These are phyloP conservation scores for Coriolopsis trogii DNA, from an alignment of 1,284 basidiomycete genomes.

Conservation along the genomic window DNA sequence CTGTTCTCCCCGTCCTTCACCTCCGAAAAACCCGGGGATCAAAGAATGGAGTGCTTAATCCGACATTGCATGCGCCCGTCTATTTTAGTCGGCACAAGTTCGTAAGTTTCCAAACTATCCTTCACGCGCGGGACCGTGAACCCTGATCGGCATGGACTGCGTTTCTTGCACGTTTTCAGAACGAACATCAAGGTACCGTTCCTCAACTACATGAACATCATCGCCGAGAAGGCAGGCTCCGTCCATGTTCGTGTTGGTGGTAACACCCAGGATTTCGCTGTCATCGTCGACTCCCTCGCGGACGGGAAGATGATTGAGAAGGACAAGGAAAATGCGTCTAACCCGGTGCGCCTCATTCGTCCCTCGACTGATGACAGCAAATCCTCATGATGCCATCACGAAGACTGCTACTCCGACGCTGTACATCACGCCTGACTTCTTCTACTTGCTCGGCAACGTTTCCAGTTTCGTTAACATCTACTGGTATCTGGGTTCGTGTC, in stretches of 20 bases:
- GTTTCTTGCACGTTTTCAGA: slow-evolving; percentile 36
- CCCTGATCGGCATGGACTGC: not conserved
- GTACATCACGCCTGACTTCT: slow-evolving; percentile 43
- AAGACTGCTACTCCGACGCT: slow-evolving; percentile 45
- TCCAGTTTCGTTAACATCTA: slow-evolving; percentile 40
- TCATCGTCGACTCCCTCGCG: slow-evolving; percentile 46
- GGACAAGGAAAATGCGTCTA: slow-evolving; percentile 41
- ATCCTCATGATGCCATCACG: not conserved
- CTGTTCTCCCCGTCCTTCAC: not conserved
- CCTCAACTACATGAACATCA: slow-evolving; percentile 71
- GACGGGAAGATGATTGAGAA: slow-evolving; percentile 55
- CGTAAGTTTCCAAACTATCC: slow-evolving; percentile 26
- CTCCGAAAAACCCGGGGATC: not conserved
- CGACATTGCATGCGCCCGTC: not conserved
- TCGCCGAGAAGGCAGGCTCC: slow-evolving; percentile 57
- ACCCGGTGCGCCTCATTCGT: slow-evolving; percentile 42
- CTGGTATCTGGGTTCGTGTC: slow-evolving; percentile 44
- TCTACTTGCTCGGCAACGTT: slow-evolving; percentile 48
- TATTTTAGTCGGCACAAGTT: slow-evolving; percentile 18
- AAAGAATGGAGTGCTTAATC: not conserved
- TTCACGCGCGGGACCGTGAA: not conserved
- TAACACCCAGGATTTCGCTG: slow-evolving; percentile 69
- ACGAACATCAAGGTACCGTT: slow-evolving; percentile 60
- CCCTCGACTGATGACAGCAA: not conserved
- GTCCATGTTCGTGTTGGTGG: slow-evolving; percentile 70